Conservation (phyloP, 306 rosid genomes). For the barrel medic (Medicago truncatula) region DNA sequence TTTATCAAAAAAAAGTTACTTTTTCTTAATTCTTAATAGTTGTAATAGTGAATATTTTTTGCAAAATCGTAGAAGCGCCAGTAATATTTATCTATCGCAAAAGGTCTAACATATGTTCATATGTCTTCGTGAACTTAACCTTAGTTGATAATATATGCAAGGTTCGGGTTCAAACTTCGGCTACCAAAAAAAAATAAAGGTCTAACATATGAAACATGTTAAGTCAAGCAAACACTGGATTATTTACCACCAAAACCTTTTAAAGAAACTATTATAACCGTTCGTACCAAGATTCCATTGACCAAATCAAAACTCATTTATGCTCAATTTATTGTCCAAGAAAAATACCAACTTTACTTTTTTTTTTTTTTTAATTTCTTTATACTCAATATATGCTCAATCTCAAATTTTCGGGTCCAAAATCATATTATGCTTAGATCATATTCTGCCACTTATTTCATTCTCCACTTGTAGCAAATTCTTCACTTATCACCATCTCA, state of each 20-base stretch:
- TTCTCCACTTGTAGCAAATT: slow-evolving; percentile 42
- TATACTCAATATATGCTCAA: slow-evolving; percentile 47
- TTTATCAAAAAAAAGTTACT: too few relatives aligned
- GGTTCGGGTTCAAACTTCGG: too few relatives aligned
- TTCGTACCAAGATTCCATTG: slow-evolving; percentile 8
- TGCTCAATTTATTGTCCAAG: background rate
- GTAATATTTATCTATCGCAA: background rate
- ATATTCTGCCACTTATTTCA: slow-evolving; percentile 47
- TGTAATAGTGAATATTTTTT: too few relatives aligned
- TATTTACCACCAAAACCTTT: background rate
- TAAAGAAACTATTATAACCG: slow-evolving; percentile 9
- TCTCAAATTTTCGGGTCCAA: slow-evolving; percentile 22
- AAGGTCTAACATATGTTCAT: too few relatives aligned
- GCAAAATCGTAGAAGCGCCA: too few relatives aligned
- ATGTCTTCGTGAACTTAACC: too few relatives aligned
- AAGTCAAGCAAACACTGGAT: background rate
- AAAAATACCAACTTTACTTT: slow-evolving; percentile 23
- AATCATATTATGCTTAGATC: slow-evolving; percentile 27
- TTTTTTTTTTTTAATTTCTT: background rate
- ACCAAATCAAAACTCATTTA: slow-evolving; percentile 16
- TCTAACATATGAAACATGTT: slow-evolving; percentile 31
- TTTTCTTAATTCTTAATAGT: too few relatives aligned
- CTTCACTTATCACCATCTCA: slow-evolving; percentile 45
- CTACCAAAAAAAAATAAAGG: too few relatives aligned
- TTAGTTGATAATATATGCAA: too few relatives aligned